These are phyloP conservation scores for Fonsecaea nubica DNA, from an alignment of 2,329 filamentous ascomycete species.

Conservation along the genomic window DNA sequence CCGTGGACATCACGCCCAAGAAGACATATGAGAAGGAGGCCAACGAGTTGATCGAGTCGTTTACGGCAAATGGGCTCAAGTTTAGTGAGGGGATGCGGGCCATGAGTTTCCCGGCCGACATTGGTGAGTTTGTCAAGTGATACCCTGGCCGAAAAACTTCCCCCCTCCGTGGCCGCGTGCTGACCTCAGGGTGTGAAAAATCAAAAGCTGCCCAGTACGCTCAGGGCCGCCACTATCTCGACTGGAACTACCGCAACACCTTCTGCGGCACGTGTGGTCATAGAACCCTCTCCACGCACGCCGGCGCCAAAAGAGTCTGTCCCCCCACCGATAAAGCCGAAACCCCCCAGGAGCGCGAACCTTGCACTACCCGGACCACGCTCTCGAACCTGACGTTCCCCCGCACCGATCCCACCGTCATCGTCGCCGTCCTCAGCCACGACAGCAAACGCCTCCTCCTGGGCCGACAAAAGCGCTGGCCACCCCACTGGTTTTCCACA, in stretches of 20 bases:
- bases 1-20: slow-evolving; percentile 82
- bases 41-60: slow-evolving; percentile 63
- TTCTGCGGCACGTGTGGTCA: slow-evolving; percentile 91
- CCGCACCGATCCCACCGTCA: slow-evolving; percentile 91
- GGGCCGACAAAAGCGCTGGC: slow-evolving; percentile 84
- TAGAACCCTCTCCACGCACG: slow-evolving; percentile 67
- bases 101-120: slow-evolving; percentile 65
- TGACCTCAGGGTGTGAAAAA: slow-evolving; percentile 46
- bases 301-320: slow-evolving; percentile 53
- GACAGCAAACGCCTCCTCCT: slow-evolving; percentile 80
- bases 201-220: slow-evolving; percentile 78
- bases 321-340: slow-evolving; percentile 52
- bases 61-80: slow-evolving; percentile 66
- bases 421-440: slow-evolving; percentile 86
- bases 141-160: neutral
- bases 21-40: slow-evolving; percentile 68
- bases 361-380: slow-evolving; percentile 81
- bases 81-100: slow-evolving; percentile 72
- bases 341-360: slow-evolving; percentile 62
- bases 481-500: slow-evolving; percentile 83
- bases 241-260: slow-evolving; percentile 93
- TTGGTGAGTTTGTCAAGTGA: slow-evolving; percentile 58
- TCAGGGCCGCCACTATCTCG: slow-evolving; percentile 82
- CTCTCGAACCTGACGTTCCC: slow-evolving; percentile 93
- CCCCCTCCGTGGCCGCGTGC: neutral